Evolutionary conservation across 2,329 filamentous ascomycete genomes (phyloP).

Genomic region (Fusarium pseudonygamai): DNA sequence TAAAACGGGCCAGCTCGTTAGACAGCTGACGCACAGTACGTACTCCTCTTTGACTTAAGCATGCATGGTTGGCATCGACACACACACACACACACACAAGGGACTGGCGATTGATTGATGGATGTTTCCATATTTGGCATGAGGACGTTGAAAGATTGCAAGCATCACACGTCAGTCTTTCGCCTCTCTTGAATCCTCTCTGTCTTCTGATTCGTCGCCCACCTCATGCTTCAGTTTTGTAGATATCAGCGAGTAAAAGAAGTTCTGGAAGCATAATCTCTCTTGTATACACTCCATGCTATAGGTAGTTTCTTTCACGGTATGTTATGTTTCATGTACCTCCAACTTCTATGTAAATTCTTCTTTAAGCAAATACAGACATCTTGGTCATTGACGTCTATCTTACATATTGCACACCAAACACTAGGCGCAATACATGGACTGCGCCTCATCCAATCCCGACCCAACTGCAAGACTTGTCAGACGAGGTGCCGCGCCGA

Average conservation of each 20-base stretch:
- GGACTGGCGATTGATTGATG: not conserved
- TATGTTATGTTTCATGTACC: not conserved
- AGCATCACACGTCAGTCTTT: slow-evolving; percentile 32
- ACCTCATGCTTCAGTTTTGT: not conserved
- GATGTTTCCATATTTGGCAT: slow-evolving; percentile 34
- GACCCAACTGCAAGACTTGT: slow-evolving; percentile 10
- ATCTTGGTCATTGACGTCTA: not conserved
- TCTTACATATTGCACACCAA: slow-evolving; percentile 21
- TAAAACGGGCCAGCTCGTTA: not conserved
- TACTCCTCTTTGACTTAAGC: not conserved
- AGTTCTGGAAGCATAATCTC: not conserved
- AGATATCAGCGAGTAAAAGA: not conserved
- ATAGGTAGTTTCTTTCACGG: not conserved
- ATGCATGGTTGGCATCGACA: slow-evolving; percentile 15
- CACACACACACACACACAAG: slow-evolving; percentile 21
- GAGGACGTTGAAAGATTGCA: slow-evolving; percentile 15
- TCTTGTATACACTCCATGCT: not conserved
- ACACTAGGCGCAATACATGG: slow-evolving; percentile 1
- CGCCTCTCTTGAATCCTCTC: not conserved
- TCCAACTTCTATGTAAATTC: not conserved
- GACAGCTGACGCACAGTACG: not conserved
- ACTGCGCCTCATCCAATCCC: slow-evolving; percentile 21
- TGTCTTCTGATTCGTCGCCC: not conserved
- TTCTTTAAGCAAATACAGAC: not conserved
- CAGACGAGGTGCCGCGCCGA: slow-evolving; percentile 28